Evolutionary conservation across 2,329 filamentous ascomycete genomes (phyloP).

Genomic region (Xylaria sp.): DNA sequence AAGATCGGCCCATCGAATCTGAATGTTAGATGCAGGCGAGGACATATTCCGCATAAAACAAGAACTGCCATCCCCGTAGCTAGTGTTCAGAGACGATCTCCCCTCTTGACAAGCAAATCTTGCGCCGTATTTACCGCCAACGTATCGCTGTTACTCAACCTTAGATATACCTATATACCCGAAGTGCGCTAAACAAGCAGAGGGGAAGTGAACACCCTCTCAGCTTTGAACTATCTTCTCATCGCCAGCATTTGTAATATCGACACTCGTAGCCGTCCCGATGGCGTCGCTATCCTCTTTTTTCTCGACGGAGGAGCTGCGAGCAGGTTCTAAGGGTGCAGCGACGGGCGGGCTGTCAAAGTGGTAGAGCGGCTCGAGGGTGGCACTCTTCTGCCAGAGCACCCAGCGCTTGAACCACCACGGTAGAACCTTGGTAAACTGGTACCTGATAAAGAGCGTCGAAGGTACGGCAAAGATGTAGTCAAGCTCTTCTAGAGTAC

Average conservation of each 20-base stretch:
- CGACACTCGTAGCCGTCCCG: slow-evolving; percentile 20
- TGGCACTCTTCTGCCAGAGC: slow-evolving; percentile 47
- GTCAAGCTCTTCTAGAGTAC: slow-evolving; percentile 62
- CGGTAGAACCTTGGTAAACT: slow-evolving; percentile 53
- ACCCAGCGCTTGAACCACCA: slow-evolving; percentile 54
- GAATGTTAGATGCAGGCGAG: not conserved
- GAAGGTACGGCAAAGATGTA: slow-evolving; percentile 59
- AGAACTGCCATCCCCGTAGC: not conserved
- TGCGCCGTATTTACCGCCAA: slow-evolving; percentile 2
- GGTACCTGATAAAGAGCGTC: slow-evolving; percentile 55
- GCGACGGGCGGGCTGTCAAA: slow-evolving; percentile 42
- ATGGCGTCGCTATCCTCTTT: slow-evolving; percentile 10
- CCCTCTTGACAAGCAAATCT: not conserved
- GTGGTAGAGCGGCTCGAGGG: slow-evolving; percentile 49
- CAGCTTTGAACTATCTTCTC: not conserved
- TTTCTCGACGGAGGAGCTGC: slow-evolving; percentile 29
- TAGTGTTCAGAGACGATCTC: not conserved
- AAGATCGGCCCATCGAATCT: not conserved
- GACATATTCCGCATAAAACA: not conserved
- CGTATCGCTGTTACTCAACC: not conserved
- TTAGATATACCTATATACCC: not conserved
- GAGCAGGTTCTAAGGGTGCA: slow-evolving; percentile 9
- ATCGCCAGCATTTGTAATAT: not conserved
- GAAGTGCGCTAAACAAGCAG: not conserved
- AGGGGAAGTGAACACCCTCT: not conserved